These are phyloP conservation scores for Ophiostoma fasciatum DNA, from an alignment of 2,329 filamentous ascomycete genomes.

Conservation along the genomic window DNA sequence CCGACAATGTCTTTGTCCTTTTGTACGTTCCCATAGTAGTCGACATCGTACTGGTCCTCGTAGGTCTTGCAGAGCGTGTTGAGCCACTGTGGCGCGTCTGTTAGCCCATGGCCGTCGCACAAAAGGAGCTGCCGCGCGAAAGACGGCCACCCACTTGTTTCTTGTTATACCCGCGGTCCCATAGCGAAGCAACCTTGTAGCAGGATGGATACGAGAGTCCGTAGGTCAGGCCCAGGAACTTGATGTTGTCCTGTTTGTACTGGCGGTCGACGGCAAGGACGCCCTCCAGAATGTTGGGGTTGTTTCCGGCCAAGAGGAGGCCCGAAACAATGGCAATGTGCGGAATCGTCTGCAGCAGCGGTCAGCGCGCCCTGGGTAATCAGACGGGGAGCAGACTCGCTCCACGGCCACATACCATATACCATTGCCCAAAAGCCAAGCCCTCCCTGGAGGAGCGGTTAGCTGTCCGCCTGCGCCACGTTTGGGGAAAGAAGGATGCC, in stretches of 20 bases:
- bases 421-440: slow-evolving; percentile 13
- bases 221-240: slow-evolving; percentile 10
- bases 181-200: slow-evolving; percentile 16
- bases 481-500: background rate
- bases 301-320: slow-evolving; percentile 16
- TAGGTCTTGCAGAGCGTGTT: slow-evolving; percentile 11
- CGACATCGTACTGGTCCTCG: background rate
- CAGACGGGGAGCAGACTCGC: no score
- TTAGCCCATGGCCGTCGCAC: background rate
- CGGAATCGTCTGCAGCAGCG: slow-evolving; percentile 14
- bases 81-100: slow-evolving; percentile 9
- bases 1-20: slow-evolving; percentile 9
- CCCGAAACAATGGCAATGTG: slow-evolving; percentile 16
- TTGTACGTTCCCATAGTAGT: slow-evolving; percentile 1
- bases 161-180: slow-evolving; percentile 16
- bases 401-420: slow-evolving; percentile 13
- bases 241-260: slow-evolving; percentile 7
- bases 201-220: slow-evolving; percentile 14
- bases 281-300: slow-evolving; percentile 16
- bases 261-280: slow-evolving; percentile 12
- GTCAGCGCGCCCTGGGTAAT: no score
- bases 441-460: slow-evolving; percentile 2
- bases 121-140: no score
- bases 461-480: background rate
- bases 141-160: slow-evolving; percentile 3